Evolutionary conservation across 345 rosid species (phyloP), one percentile per base, ranked within the genome.

Genomic region (Eutrema heterophyllum): DNA sequence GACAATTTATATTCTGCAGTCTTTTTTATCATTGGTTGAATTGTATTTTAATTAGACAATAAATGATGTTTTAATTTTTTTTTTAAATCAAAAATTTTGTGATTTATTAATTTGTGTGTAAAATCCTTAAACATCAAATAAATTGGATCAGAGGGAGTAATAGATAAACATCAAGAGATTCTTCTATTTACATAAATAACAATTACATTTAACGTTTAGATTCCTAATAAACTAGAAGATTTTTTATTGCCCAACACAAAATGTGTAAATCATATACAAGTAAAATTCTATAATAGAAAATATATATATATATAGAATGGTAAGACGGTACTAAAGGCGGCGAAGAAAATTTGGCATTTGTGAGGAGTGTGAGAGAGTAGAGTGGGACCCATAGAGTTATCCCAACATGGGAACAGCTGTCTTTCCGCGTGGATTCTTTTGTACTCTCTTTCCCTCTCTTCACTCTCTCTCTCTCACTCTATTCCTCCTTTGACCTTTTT

Each of bases 321-420:
- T 7, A 30, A 51, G 33, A 52, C 9, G 36, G 57, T 58, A 30
- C 24, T 21, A 16, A 57, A 58, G 46, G 39, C 64, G 64, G 64
- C 45, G 51, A 62, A 8, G 33, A 46, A 46, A 24, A 1, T 5
- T 3, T 48, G 26, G 27, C 10, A 3, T 48, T 8, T 48, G 36
- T 24, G 64, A 43, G 29, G 36, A 56, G 65, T 21, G 72, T 35
- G 43, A 4, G 44, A 4, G 30, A 43, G 46, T 14, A 1, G 8
- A 61, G 68, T 8, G 49, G 71, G 70, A 64, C 70, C 77, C 70
- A 36, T 3, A 21, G 2, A 64, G 57, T 44, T 75, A 60, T 50
- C 60, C 79, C 69, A 60, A 75, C 78, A 74, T 30, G 78, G 78
- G 24, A 75, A 75, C 74, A 75, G 79, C 79, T 75, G 79, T 68